Evolutionary conservation across 73 alveolate genomes (phyloP), one percentile per base, ranked within the genome.

Genomic region (Paramecium primaurelia): DNA sequence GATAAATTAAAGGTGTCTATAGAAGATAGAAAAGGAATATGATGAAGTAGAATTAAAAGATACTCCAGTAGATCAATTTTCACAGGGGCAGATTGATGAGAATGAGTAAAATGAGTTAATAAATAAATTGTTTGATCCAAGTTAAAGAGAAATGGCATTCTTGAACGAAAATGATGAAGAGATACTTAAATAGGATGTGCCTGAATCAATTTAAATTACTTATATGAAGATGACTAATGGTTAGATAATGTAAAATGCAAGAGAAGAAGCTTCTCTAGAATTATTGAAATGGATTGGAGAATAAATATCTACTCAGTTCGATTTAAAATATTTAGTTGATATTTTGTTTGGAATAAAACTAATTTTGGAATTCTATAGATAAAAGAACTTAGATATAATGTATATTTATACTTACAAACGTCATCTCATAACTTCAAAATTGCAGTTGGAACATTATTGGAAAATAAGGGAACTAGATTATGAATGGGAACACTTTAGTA

Each of bases 111-210:
- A 45, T 45, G 91, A 80, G 12, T 26, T 80, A 20, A 80, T 80
- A 20, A 49, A 80, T 3, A 80, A 80, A 80, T 80, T 80, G 30
- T 80, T 80, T 26, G 91, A 80, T 80, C 91, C 91, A 22, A 80
- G 64, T 49, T 22, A 80, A 11, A 44, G 91, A 36, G 91, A 80
- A 28, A 0, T 8, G 8, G 87, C 87, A 73, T 36, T 73, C 12
- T 47, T 80, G 58, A 80, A 80, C 20, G 11, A 80, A 25, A 42
- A 10, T 47, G 91, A 80, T 80, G 91, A 80, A 25, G 91, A 80
- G 16, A 80, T 80, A 22, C 2, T 45, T 18, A 80, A 80, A 49
- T 45, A 25, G 18, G 73, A 80, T 80, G 75, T 80, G 30, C 91
- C 91, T 26, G 91, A 80, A 80, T 45, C 77, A 0, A 45, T 80